Conservation (phyloP, 495 filamentous ascomycete species). For the Aspergillus leporis region DNA sequence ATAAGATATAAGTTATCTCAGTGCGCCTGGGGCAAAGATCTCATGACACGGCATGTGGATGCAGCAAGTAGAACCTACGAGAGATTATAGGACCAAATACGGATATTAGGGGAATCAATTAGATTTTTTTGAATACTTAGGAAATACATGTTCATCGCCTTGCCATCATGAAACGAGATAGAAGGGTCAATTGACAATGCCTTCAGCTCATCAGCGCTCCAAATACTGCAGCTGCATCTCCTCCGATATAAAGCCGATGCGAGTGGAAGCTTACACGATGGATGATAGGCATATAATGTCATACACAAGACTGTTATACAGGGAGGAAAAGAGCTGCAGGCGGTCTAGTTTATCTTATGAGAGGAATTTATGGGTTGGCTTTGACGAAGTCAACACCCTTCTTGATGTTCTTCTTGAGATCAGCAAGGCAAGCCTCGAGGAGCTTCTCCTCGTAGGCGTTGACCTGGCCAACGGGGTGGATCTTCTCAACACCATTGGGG, state of each 20-base stretch:
- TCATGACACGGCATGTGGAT: too few species aligned
- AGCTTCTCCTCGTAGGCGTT: conserved; percentile 85
- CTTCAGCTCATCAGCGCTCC: neutral
- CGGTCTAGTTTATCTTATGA: conserved; percentile 21
- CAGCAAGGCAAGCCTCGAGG: conserved; percentile 75
- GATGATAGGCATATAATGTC: conserved; percentile 15
- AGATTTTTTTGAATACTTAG: conserved; percentile 1
- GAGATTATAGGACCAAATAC: neutral
- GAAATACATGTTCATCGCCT: conserved; percentile 9
- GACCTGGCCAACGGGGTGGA: conserved; percentile 78
- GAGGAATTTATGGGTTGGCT: conserved; percentile 62
- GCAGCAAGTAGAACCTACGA: neutral
- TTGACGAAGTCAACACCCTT: conserved; percentile 74
- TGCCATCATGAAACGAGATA: conserved; percentile 4
- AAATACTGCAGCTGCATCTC: conserved; percentile 11
- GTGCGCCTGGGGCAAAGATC: too few species aligned
- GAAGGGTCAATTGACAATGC: neutral
- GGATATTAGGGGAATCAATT: conserved; percentile 10
- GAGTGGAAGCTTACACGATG: conserved; percentile 9
- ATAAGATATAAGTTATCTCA: neutral
- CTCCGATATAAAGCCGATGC: conserved; percentile 24
- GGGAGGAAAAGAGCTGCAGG: conserved; percentile 28
- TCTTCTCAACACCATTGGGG: conserved; percentile 93
- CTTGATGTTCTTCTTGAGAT: conserved; percentile 87
- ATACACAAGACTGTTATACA: conserved; percentile 31